These are phyloP conservation scores for Plectosphaerella cucumerina DNA, from an alignment of 2,329 filamentous ascomycete genomes.

Conservation along the genomic window DNA sequence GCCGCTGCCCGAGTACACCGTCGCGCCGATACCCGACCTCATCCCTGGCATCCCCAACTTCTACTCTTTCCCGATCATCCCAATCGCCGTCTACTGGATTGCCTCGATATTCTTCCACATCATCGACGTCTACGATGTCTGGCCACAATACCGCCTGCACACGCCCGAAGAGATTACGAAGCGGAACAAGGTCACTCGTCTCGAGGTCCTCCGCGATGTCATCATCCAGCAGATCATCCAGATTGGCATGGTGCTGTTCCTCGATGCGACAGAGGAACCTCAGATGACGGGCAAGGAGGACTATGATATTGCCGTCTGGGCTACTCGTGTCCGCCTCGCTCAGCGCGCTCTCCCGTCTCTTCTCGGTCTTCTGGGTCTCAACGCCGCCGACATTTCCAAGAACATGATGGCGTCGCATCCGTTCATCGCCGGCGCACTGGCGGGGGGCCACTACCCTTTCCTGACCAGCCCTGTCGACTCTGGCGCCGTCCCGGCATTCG, in stretches of 20 bases:
- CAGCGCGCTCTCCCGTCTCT: conserved; percentile 74
- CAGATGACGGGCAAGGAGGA: conserved; percentile 74
- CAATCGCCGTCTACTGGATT: conserved; percentile 83
- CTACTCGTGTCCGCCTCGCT: conserved; percentile 71
- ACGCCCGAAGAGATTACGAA: conserved; percentile 87
- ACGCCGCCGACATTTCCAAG: conserved; percentile 70
- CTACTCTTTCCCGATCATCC: conserved; percentile 69
- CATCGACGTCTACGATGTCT: conserved; percentile 80
- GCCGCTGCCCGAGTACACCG: conserved; percentile 77
- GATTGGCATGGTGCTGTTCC: conserved; percentile 61
- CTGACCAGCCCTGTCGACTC: conserved; percentile 56
- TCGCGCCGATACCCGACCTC: conserved; percentile 66
- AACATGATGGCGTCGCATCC: conserved; percentile 69
- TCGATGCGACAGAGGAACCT: conserved; percentile 69
- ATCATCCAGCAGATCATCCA: conserved; percentile 90
- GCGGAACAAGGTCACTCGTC: conserved; percentile 80
- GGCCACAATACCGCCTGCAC: conserved; percentile 88
- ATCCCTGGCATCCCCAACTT: conserved; percentile 78
- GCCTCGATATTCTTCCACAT: conserved; percentile 83
- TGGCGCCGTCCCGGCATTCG: conserved; percentile 66
- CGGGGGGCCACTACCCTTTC: conserved; percentile 77
- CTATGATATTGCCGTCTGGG: conserved; percentile 88
- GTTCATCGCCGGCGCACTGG: conserved; percentile 68
- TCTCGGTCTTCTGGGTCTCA: conserved; percentile 69
- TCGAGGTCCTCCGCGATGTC: conserved; percentile 86